Evolutionary conservation across 2,329 filamentous ascomycete species (phyloP), one percentile per base, ranked within the genome.

Genomic region (Neopestalotiopsis rosae): DNA sequence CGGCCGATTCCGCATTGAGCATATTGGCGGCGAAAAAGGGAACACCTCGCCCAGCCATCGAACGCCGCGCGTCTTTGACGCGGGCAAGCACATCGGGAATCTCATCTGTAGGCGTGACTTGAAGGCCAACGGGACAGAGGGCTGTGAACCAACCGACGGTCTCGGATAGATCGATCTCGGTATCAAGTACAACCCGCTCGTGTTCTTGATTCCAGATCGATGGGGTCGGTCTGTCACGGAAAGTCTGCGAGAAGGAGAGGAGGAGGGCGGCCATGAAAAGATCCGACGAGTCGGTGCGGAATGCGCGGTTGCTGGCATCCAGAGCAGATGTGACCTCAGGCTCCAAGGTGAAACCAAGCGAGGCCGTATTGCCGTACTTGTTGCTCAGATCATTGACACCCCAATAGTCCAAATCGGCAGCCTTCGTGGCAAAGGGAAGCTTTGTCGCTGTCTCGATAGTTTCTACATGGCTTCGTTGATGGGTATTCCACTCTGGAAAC

Each of bases 111-210:
- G 79, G 77, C 2, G 84, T 81, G 1, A 83, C 73, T 9, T 81
- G 80, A 2, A 85, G 77, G 1, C 81, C 79, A 5, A 89, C 78
- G 0, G 88, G 88, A 63, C 84, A 87, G 13, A 90, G 78, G 0
- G 87, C 84, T 2, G 87, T 89, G 71, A 90, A 89, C 87, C 87
- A 90, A 1, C 88, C 88, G 0, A 90, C 87, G 0, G 88, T 90
- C 65, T 87, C 81, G 4, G 84, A 83, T 0, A 89, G 82, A 75
- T 90, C 86, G 13, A 86, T 78, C 17, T 84, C 82, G 0, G 77
- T 75, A 32, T 83, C 82, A 70, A 81, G 81, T 2, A 79, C 75
- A n/a, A 82, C 78, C 17, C 86, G 80, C 17, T 86, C 86, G 49
- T 84, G 81, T 69, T 87, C 85, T 70, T 86, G 84, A 67, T 85